phyloP scores from a whole-genome alignment of 2,329 filamentous ascomycete species.

The Colletotrichum theobromicola region DNA sequence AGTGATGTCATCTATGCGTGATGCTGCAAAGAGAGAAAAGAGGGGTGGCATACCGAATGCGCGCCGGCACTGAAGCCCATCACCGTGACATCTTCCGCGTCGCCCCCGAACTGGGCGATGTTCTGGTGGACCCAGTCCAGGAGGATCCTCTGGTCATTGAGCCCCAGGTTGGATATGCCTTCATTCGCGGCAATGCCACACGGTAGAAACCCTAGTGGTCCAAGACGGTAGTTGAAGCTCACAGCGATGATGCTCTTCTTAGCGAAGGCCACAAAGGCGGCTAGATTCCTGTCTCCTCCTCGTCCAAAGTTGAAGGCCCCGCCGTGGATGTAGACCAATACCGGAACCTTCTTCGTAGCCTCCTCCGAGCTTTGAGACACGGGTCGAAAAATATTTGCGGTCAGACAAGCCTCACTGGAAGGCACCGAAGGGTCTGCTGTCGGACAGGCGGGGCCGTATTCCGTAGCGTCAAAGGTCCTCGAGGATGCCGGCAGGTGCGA shows the following conservation, averaged over 20 bases:
- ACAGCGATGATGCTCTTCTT: conserved; percentile 59
- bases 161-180: conserved; percentile 67
- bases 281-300: conserved; percentile 62
- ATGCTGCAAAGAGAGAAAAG: conserved; percentile 18
- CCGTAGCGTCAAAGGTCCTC: conserved; percentile 35
- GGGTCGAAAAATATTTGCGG: conserved; percentile 55
- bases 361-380: conserved; percentile 16
- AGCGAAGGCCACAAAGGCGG: conserved; percentile 64
- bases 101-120: conserved; percentile 64
- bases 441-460: conserved; percentile 44
- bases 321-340: conserved; percentile 68
- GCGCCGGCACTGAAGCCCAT: conserved; percentile 68
- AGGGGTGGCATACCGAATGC: conserved; percentile 53
- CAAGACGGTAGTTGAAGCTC: conserved; percentile 68
- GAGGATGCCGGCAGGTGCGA: conserved; percentile 32
- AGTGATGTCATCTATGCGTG: background rate
- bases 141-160: conserved; percentile 65
- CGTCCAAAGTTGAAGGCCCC: conserved; percentile 64
- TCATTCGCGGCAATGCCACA: conserved; percentile 56
- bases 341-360: conserved; percentile 37
- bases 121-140: conserved; percentile 67
- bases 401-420: conserved; percentile 58
- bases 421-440: conserved; percentile 30
- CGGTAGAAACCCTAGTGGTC: conserved; percentile 72
- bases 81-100: conserved; percentile 61